Percentiles rank a stretch among this genome's conserved stretches.
These are phyloP conservation scores for Arthrobotrys entomopaga DNA, from an alignment of 2,329 filamentous ascomycete genomes.

Conservation along the genomic window DNA sequence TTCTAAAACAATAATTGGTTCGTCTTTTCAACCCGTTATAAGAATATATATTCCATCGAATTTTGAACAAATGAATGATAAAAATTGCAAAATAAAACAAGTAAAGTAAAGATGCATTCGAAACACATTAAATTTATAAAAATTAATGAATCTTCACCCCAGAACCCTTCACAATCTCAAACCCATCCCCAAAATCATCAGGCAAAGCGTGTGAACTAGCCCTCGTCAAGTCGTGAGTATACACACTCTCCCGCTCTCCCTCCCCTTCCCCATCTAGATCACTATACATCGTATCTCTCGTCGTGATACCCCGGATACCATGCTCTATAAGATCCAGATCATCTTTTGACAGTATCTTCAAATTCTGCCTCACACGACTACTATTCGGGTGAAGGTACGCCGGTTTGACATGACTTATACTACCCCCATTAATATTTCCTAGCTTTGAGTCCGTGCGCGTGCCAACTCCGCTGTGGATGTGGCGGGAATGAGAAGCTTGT, in stretches of 20 bases:
- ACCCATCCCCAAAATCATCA: conserved; percentile 23
- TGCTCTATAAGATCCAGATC: conserved; percentile 45
- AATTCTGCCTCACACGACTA: conserved; percentile 1
- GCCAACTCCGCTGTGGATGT: background rate
- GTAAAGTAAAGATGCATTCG: background rate
- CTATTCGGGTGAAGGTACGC: conserved; percentile 13
- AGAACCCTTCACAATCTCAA: conserved; percentile 26
- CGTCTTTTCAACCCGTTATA: background rate
- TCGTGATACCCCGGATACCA: conserved; percentile 1
- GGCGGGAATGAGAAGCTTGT: background rate
- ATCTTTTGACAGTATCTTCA: conserved; percentile 40
- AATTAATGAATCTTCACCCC: conserved; percentile 1
- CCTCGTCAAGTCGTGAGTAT: conserved; percentile 42
- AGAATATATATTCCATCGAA: no score
- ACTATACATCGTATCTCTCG: conserved; percentile 6
- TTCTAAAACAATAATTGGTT: background rate
- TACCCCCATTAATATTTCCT: background rate
- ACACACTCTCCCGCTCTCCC: conserved; percentile 27
- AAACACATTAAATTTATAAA: background rate
- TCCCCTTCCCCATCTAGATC: conserved; percentile 16
- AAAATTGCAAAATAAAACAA: background rate
- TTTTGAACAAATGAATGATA: background rate
- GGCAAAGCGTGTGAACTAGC: conserved; percentile 41
- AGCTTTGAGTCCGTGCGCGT: background rate
- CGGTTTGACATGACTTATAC: background rate